Evolutionary conservation across 2,329 filamentous ascomycete genomes (phyloP), one percentile per base, ranked within the genome.

Genomic region (Acrodontium crateriforme): DNA sequence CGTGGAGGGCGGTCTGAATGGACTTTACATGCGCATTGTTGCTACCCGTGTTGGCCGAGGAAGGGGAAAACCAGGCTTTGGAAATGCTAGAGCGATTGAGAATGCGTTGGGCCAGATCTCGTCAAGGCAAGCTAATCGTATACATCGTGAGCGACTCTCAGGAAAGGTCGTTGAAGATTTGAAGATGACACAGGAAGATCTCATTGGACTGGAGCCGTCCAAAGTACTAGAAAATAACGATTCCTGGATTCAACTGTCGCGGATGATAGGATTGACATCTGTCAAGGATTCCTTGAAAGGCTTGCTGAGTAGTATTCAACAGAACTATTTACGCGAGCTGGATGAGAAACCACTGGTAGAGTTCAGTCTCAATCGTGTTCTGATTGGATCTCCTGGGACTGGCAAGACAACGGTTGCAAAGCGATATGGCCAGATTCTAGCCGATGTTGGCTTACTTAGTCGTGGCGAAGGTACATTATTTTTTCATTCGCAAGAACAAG

Each of bases 381-480:
- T 85, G 30, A 45, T 83, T 0, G 79, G 79, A 0, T 29, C 26
- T n/a, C 79, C 80, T 0, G 79, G 80, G 0, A 85, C 79, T 0
- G 78, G 79, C 0, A 85, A 84, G 41, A 84, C 79, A 0, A 74
- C 75, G 0, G 72, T 85, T 0, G 80, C 76, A 0, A 81, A 78
- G 45, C 51, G 82, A 0, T 84, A 83, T 38, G 78, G 74, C 0
- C 54, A 63, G 20, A 74, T 85, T 2, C 57, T 85, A 1, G 71
- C 67, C 0, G 69, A 79, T 30, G 50, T 85, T 4, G 78, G 78
- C 0, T 39, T 80, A 2, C 47, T 84, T 0, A 76, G 69, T 0
- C 78, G 69, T 14, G 73, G 75, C 0, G 77, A 83, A 61, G 69
- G 70, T 71, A 45, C 48, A 54, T 42, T 14, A n/a, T 9, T 21